Base-by-base conservation (phyloP, 2,329 filamentous ascomycete genomes). In the Fusarium palustre region DNA sequence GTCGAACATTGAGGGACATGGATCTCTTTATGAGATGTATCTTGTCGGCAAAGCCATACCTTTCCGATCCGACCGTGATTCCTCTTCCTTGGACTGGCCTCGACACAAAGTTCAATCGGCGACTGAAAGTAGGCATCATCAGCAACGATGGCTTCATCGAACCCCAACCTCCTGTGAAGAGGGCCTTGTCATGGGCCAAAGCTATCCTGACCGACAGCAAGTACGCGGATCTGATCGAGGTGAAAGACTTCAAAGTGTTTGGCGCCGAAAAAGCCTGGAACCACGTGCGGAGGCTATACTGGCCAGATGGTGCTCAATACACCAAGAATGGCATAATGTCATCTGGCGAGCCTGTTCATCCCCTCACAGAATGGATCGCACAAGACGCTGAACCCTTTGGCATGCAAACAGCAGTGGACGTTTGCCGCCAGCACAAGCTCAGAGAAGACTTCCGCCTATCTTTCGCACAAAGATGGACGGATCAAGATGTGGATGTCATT, bases 291-390 rank as follows among this genome's bases (percentile, higher is more conserved):
- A 66, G 65, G 5, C 79, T 83, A 15, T 86, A 86, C 76, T 86
- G 81, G 73, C 84, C 84, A 0, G 83, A 84, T 28, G 81, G 80
- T 16, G 82, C 41, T 56, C 65, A 33, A 66, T 78, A 50, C 76
- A 76, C 53, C 25, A 74, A 53, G 41, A 73, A 72, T 3, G 69
- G 76, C 20, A 75, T 86, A 31, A 65, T 66, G 1, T 66, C 75
- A 12, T 75, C 80, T 0, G 81, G 80, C 11, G 84, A 86, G 66
- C 84, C 84, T 0, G 66, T 80, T n/a, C 79, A 80, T 13, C 75
- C 80, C 0, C 75, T 86, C 3, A 85, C 79, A 10, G 70, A 83
- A 57, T 83, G 80, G 80, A 76, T 77, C 41, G 70, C 76, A 55
- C 69, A 70, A 30, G 75, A 78, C n/a, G 76, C 74, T 13, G 74